Conservation (phyloP, 2,329 filamentous ascomycete genomes). For the Xylariaceae sp. region DNA sequence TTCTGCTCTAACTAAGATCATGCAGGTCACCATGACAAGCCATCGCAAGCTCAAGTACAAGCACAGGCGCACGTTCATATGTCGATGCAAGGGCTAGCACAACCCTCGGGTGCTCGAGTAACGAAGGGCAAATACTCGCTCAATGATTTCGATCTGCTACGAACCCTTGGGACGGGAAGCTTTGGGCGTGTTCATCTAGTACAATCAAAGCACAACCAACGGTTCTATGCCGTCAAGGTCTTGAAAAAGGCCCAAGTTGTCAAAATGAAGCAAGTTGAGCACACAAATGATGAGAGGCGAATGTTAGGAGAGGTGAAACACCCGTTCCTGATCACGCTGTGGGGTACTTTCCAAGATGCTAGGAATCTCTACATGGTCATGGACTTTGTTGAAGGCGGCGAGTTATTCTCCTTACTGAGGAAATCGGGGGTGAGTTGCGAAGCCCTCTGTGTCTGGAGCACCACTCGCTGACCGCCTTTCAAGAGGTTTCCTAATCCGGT, state of each 20-base stretch:
- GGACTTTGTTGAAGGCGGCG: conserved; percentile 98
- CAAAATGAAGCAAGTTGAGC: conserved; percentile 99
- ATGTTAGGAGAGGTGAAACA: conserved; percentile 98
- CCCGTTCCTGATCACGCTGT: conserved; percentile 94
- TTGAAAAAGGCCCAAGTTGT: conserved; percentile 98
- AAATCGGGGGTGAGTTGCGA: conserved; percentile 72
- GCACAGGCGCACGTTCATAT: conserved; percentile 28
- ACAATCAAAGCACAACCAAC: conserved; percentile 95
- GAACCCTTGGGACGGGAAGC: conserved; percentile 92
- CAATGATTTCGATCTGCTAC: conserved; percentile 80
- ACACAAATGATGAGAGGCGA: conserved; percentile 94
- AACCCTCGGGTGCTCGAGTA: conserved; percentile 50
- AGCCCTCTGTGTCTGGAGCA: not conserved
- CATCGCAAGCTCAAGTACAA: conserved; percentile 24
- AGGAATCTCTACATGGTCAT: conserved; percentile 99
- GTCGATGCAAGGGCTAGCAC: conserved; percentile 26
- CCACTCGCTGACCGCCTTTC: conserved; percentile 21
- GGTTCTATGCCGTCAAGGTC: conserved; percentile 98
- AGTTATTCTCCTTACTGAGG: conserved; percentile 89
- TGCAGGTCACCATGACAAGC: conserved; percentile 38
- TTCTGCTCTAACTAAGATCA: conserved; percentile 24
- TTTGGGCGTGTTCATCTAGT: conserved; percentile 96
- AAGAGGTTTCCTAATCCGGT: conserved; percentile 99
- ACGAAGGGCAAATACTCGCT: conserved; percentile 98
- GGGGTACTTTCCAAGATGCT: conserved; percentile 95